These are phyloP conservation scores for Aspergillus ostianus DNA, from an alignment of 495 filamentous ascomycete species.

Conservation along the genomic window DNA sequence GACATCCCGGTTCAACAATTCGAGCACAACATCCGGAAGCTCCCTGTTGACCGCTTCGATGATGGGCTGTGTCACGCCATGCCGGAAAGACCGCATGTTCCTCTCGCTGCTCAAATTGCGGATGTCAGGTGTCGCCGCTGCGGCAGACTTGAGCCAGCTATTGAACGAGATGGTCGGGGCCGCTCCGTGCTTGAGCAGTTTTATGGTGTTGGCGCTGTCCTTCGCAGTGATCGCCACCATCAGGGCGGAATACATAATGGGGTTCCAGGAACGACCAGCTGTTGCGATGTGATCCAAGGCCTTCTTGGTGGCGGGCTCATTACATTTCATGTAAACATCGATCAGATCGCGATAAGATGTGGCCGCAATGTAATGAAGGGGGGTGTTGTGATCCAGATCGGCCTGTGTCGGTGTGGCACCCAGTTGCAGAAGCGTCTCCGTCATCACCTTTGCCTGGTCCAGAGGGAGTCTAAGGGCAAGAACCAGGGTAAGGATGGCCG, in stretches of 20 bases:
- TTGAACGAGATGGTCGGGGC: conserved; percentile 34
- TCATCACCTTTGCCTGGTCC: conserved; percentile 60
- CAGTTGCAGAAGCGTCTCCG: conserved; percentile 58
- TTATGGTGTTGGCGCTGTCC: conserved; percentile 34
- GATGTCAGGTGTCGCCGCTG: conserved; percentile 14
- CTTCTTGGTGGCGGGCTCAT: conserved; percentile 56
- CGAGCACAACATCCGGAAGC: conserved; percentile 49
- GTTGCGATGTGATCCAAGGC: conserved; percentile 60
- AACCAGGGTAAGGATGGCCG: conserved; percentile 62
- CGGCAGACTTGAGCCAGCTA: conserved; percentile 39
- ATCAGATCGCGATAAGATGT: conserved; percentile 50
- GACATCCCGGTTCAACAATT: conserved; percentile 57
- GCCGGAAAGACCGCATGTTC: conserved; percentile 40
- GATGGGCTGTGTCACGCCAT: conserved; percentile 54
- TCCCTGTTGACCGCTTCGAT: conserved; percentile 52
- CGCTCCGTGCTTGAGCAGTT: conserved; percentile 48
- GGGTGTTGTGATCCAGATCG: conserved; percentile 56
- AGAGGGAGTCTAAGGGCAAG: conserved; percentile 54
- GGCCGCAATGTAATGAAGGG: conserved; percentile 56
- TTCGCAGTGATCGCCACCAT: conserved; percentile 41
- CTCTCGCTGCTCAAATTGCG: conserved; percentile 27
- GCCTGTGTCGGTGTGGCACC: conserved; percentile 74
- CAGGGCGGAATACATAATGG: conserved; percentile 34
- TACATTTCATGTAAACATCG: conserved; percentile 56
- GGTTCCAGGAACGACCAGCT: conserved; percentile 13